These are phyloP conservation scores for Diaporthe citriasiana DNA, from an alignment of 2,329 filamentous ascomycete species.

Conservation along the genomic window DNA sequence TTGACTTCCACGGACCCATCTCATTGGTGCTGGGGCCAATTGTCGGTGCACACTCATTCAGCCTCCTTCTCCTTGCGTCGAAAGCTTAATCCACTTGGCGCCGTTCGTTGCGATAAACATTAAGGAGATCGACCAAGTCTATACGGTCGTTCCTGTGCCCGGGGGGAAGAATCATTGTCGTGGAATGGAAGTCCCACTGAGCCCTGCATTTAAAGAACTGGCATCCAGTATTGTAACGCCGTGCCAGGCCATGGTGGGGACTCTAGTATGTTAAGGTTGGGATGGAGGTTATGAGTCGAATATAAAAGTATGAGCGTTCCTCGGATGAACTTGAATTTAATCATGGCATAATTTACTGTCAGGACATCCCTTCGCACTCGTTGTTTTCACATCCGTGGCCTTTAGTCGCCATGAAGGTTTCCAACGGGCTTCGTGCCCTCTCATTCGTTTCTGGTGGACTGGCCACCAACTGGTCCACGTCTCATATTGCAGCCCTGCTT, in stretches of 20 bases:
- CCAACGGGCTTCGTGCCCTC: conserved; percentile 2
- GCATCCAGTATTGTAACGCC: background rate
- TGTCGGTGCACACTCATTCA: conserved; percentile 12
- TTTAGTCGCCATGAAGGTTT: conserved; percentile 13
- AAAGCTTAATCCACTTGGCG: conserved; percentile 28
- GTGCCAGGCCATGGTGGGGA: background rate
- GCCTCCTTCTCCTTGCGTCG: conserved; percentile 25
- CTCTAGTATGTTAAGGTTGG: background rate
- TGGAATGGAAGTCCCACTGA: background rate
- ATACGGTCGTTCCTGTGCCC: background rate
- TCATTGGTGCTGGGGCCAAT: background rate
- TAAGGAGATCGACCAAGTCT: background rate
- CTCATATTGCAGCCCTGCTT: conserved; percentile 1
- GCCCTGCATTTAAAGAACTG: background rate
- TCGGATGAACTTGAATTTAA: background rate
- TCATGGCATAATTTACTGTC: background rate
- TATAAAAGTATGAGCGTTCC: background rate
- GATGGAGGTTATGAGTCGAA: conserved; percentile 19
- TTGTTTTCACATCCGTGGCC: background rate
- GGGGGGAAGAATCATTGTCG: background rate
- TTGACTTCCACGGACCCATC: background rate
- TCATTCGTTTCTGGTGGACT: conserved; percentile 16
- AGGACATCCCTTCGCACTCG: background rate
- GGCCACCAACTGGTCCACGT: conserved; percentile 14
- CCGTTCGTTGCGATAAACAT: background rate